Evolutionary conservation across 148 eudicot genomes (phyloP).

Genomic region (Pouteria glomerata): DNA sequence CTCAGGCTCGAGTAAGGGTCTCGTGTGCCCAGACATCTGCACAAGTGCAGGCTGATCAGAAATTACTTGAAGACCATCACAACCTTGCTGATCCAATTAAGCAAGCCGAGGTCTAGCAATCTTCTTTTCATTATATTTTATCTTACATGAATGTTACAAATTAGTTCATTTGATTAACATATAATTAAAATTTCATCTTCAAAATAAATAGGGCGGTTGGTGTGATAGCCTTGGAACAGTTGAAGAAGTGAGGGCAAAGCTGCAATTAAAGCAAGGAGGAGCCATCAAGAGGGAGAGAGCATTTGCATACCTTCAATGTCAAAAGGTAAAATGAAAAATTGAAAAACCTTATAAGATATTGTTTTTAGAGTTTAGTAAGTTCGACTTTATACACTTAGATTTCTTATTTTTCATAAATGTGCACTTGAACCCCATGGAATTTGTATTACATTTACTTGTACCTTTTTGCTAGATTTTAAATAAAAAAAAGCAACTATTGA

Average conservation of each 20-base stretch:
- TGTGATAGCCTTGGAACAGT: conserved; percentile 72
- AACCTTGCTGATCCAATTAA: conserved; percentile 52
- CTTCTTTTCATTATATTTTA: not conserved
- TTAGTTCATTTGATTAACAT: too few species aligned
- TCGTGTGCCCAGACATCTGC: conserved; percentile 30
- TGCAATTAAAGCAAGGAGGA: conserved; percentile 77
- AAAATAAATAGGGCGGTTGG: conserved; percentile 67
- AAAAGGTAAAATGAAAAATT: too few species aligned
- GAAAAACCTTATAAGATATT: too few species aligned
- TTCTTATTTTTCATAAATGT: too few species aligned
- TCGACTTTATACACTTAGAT: too few species aligned
- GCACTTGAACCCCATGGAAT: too few species aligned
- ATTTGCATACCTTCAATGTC: conserved; percentile 44
- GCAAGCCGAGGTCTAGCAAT: conserved; percentile 58
- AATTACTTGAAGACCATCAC: conserved; percentile 14
- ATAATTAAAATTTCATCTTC: too few species aligned
- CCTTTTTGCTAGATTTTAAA: too few species aligned
- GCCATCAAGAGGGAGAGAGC: conserved; percentile 79
- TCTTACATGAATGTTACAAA: not conserved
- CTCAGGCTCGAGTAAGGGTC: conserved; percentile 68
- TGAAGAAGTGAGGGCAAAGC: conserved; percentile 66
- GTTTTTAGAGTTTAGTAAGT: too few species aligned
- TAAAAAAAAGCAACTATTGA: too few species aligned
- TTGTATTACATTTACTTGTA: too few species aligned
- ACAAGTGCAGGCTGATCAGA: conserved; percentile 22